Percentiles rank a stretch among this genome's conserved stretches.
Conservation (phyloP, 2,329 filamentous ascomycete species). For the Microsporum ferrugineum region DNA sequence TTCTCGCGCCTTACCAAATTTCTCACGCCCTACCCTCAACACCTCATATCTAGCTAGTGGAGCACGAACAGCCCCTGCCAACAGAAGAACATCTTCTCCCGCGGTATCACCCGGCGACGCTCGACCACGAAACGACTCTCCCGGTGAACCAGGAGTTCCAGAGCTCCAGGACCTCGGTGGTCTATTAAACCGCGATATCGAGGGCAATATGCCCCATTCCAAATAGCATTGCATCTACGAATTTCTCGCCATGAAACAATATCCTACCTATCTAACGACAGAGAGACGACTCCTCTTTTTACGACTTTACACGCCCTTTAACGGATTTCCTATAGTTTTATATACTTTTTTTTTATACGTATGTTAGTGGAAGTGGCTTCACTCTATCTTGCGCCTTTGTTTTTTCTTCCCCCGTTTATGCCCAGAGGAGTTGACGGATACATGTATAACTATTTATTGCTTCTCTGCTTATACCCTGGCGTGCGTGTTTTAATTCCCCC, state of each 20-base stretch:
- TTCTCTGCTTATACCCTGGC: not conserved
- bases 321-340: not conserved
- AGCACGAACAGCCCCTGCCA: not conserved
- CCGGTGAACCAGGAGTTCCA: conserved; percentile 4
- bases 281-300: not conserved
- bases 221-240: not conserved
- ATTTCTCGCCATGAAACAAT: not conserved
- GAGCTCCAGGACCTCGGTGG: conserved; percentile 37
- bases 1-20: conserved; percentile 7
- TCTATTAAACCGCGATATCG: conserved; percentile 20
- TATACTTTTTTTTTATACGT: not conserved
- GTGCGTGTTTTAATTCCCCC: not conserved
- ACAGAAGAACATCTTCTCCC: not conserved
- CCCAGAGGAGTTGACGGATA: not conserved
- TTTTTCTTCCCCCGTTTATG: not conserved
- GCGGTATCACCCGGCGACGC: not conserved
- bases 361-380: not conserved
- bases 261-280: not conserved
- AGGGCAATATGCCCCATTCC: conserved; percentile 2
- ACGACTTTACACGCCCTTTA: not conserved
- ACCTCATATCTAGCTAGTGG: not conserved
- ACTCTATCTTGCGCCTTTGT: not conserved
- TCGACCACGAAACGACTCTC: not conserved
- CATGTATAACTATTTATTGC: not conserved
- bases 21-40: conserved; percentile 11